Base-by-base conservation (phyloP, 768 basidiomycete genomes). In the Lactarius evosmus region DNA sequence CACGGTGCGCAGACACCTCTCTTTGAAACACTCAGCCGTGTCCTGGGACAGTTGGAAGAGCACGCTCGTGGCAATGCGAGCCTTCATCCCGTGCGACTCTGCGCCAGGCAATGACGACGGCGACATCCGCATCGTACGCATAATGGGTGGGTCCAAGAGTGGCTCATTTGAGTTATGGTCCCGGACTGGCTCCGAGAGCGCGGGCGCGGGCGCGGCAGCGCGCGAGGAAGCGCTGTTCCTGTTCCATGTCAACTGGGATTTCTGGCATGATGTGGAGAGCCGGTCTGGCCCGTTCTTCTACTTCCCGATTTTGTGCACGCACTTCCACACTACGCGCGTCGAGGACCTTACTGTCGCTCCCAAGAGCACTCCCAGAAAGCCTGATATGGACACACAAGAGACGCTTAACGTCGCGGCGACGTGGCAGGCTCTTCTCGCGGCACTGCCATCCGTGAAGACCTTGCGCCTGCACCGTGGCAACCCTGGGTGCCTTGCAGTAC, bases 271-370 rank as follows among this genome's bases (percentile, higher is more conserved):
- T 50, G 22, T 41, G 25, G 4, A 25, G 51, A 6, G 62, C 56
- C 46, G 36, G 7, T 7, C 62, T 49, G 58, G 62, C 40, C 62
- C 62, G 19, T 63, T 63, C 12, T 58, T 58, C 51, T 57, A 63
- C 56, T 32, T 63, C 40, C 30, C 40, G 1, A 25, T 30, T 9
- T 44, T 63, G 51, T 63, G 62, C 51, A 19, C 19, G 14, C 30
- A 54, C 14, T 17, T 63, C 40, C 30, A 32, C 12, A n/a, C n/a
- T n/a, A n/a, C n/a, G n/a, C n/a, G n/a, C n/a, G n/a, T n/a, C n/a
- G n/a, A n/a, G n/a, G n/a, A 46, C 0, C 62, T 63, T 29, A 17
- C 6, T 27, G 12, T 63, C 6, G 57, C 44, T 34, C 57, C 57
- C 3, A 56, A 63, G n/a, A n/a, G n/a, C n/a, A n/a, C n/a, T n/a